Evolutionary conservation across 352 stramenopile species (phyloP), one percentile per base, ranked within the genome.

Genomic region (Pythium biforme): DNA sequence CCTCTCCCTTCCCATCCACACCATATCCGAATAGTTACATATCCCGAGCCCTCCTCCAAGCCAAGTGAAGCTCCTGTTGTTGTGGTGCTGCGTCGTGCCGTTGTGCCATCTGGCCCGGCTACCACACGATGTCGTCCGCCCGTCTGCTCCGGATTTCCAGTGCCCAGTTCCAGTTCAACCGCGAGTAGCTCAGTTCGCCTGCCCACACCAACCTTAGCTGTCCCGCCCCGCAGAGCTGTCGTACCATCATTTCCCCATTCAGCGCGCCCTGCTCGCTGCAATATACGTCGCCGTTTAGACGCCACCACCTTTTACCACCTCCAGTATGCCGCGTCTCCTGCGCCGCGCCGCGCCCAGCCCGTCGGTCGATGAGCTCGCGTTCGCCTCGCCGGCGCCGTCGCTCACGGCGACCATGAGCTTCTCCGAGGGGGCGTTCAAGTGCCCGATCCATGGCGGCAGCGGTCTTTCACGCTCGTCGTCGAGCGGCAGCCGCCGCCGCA

Each of bases 311-410:
- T n/a, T 29, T 25, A 1, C 19, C 40, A 12, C 4, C 40, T 15
- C 14, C 40, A 40, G 10, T n/a, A 94, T 94, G 84, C 84, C 84
- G 66, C 72, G 88, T 26, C 74, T 94, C 10, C 55, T 94, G 52
- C 79, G 84, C 50, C 68, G 76, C 40, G 74, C 79, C 22, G 84
- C 84, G 22, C 82, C 84, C 11, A 89, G 80, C 54, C 83, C 82
- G 2, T 84, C 79, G 20, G 79, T 92, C 37, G 82, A 92, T 39
- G 77, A 92, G 70, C 84, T 94, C 50, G 72, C 78, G 40, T 79
- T 88, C 62, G 54, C 74, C 0, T 60, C 77, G 51, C 70, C 71
- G 3, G 62, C 68, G 12, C 64, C 66, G 10, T 72, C 76, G 47
- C 59, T 83, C n/a, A 40, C 65, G 0, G 66, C 55, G 14, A 31